phyloP scores from a whole-genome alignment of 148 eudicot genomes.

The Chenopodium album region DNA sequence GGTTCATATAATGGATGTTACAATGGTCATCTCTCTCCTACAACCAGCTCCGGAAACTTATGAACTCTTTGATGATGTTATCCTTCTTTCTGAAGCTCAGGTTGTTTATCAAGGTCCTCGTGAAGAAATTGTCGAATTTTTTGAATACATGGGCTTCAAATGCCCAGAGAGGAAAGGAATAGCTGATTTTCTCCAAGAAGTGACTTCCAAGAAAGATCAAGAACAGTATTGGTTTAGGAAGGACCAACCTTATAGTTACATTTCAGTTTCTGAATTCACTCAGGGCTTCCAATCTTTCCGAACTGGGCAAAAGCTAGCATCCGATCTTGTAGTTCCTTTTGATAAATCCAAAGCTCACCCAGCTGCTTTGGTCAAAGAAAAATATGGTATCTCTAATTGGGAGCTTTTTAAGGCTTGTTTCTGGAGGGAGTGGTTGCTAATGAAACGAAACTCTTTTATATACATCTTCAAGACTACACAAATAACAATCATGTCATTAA shows the following conservation, averaged over 20 bases:
- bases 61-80: constrained; percentile 68
- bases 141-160: constrained; percentile 60
- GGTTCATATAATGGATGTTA: constrained; percentile 67
- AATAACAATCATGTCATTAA: constrained; percentile 63
- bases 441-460: constrained; percentile 60
- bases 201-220: constrained; percentile 77
- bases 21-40: constrained; percentile 69
- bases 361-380: constrained; percentile 56
- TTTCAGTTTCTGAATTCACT: constrained; percentile 51
- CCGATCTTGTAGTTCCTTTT: constrained; percentile 52
- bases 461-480: constrained; percentile 70
- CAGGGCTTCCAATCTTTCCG: constrained; percentile 53
- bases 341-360: constrained; percentile 60
- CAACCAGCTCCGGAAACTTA: constrained; percentile 82
- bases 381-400: constrained; percentile 57
- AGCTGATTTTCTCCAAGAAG: constrained; percentile 87
- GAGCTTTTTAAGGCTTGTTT: constrained; percentile 67
- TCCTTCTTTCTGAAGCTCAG: constrained; percentile 74
- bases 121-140: constrained; percentile 55
- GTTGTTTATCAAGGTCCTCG: constrained; percentile 79
- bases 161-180: constrained; percentile 82
- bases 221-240: constrained; percentile 63
- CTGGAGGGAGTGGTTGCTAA: constrained; percentile 69
- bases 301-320: constrained; percentile 39
- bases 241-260: constrained; percentile 43